Evolutionary conservation across 129 eudicot genomes (phyloP).

Genomic region (Artemisia tridentata): DNA sequence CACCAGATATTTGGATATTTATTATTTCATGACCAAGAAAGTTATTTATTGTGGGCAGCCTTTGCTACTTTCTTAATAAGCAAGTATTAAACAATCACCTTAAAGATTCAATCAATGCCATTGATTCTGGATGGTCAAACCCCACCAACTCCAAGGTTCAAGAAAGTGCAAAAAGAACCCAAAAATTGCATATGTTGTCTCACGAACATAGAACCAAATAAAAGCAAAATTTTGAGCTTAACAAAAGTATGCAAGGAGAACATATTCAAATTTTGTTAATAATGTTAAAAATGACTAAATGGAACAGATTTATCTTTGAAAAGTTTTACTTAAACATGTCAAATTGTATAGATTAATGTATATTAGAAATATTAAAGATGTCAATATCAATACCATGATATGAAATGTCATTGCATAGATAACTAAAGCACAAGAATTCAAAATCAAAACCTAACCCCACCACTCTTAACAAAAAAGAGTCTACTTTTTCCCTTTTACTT

Average conservation of each 20-base stretch:
- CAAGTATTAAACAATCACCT: conserved; percentile 34
- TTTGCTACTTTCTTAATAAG: conserved; percentile 34
- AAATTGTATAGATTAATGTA: too few relatives aligned
- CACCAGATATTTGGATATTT: neutral
- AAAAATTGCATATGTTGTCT: conserved; percentile 17
- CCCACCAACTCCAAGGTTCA: conserved; percentile 27
- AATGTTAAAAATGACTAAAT: too few relatives aligned
- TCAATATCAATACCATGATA: too few relatives aligned
- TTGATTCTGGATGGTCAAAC: conserved; percentile 33
- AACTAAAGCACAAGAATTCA: conserved; percentile 8
- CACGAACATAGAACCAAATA: conserved; percentile 17
- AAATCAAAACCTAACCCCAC: conserved; percentile 31
- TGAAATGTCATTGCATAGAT: neutral
- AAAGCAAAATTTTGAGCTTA: conserved; percentile 8
- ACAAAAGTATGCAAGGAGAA: neutral
- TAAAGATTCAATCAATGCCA: conserved; percentile 30
- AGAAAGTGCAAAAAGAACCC: conserved; percentile 23
- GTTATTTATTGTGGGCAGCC: conserved; percentile 7
- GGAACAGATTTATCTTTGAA: too few relatives aligned
- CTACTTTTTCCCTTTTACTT: conserved; percentile 25
- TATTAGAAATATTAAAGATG: too few relatives aligned
- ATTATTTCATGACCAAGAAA: conserved; percentile 12
- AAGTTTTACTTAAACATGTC: too few relatives aligned
- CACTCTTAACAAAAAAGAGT: conserved; percentile 27
- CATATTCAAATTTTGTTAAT: too few relatives aligned